Percentiles rank a stretch among this genome's conserved stretches.
phyloP scores from a whole-genome alignment of 1,284 basidiomycete genomes.

The Trichosporon asahii region DNA sequence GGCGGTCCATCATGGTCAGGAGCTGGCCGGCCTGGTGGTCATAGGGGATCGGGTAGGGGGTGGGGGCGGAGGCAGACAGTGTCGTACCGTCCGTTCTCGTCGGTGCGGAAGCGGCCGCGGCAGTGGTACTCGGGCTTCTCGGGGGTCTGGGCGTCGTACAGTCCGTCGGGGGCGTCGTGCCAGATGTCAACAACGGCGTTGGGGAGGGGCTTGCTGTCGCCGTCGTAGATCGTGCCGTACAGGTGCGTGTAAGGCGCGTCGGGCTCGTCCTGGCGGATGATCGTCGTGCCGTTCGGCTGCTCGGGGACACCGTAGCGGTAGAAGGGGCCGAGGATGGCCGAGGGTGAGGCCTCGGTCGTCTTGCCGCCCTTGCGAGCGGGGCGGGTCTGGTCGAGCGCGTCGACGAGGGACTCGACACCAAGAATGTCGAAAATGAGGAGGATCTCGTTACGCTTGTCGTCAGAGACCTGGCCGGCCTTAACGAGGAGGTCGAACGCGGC shows the following conservation, averaged over 20 bases:
- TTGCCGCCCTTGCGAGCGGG: constrained; percentile 21
- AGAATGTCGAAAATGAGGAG: constrained; percentile 51
- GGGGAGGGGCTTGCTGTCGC: constrained; percentile 43
- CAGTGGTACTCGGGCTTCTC: constrained; percentile 48
- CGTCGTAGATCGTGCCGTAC: constrained; percentile 40
- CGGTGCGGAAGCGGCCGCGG: constrained; percentile 45
- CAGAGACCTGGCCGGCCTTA: constrained; percentile 46
- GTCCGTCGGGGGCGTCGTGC: constrained; percentile 50
- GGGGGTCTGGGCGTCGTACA: constrained; percentile 50
- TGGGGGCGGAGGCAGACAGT: constrained; percentile 45
- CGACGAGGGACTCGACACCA: constrained; percentile 48
- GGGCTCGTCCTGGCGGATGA: constrained; percentile 36
- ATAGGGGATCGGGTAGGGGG: constrained; percentile 51
- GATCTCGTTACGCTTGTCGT: constrained; percentile 50
- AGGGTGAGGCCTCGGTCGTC: constrained; percentile 25
- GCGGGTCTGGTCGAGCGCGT: constrained; percentile 25
- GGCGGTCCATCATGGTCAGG: constrained; percentile 43
- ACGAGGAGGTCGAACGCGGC: constrained; percentile 47
- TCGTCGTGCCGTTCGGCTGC: constrained; percentile 40
- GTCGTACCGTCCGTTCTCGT: constrained; percentile 42
- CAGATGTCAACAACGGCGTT: constrained; percentile 49
- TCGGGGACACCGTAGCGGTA: constrained; percentile 38
- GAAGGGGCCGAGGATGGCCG: constrained; percentile 47
- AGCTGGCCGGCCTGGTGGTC: constrained; percentile 48
- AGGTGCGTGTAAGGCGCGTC: constrained; percentile 41